Evolutionary conservation across 257 asterid species (phyloP).

Genomic region (Lithospermum erythrorhizon): DNA sequence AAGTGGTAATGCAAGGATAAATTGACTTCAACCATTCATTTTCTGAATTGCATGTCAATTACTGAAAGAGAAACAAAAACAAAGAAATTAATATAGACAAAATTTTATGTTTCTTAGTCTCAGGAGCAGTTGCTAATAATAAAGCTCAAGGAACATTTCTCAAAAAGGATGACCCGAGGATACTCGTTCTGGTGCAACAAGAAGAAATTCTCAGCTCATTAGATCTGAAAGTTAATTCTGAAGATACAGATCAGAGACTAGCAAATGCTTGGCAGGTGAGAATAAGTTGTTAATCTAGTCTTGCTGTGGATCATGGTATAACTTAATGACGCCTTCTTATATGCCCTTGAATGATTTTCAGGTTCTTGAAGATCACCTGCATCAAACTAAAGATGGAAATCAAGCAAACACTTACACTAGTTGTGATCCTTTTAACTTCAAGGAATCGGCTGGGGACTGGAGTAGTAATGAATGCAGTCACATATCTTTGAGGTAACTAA

Average conservation of each 20-base stretch:
- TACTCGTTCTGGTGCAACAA: constrained; percentile 73
- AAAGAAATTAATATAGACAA: constrained; percentile 1
- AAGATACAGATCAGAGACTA: constrained; percentile 65
- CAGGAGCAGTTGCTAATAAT: constrained; percentile 35
- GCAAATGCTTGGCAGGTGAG: constrained; percentile 85
- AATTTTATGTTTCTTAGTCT: constrained; percentile 6
- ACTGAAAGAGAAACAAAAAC: constrained; percentile 12
- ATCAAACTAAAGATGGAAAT: constrained; percentile 49
- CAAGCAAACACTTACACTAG: constrained; percentile 33
- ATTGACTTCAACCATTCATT: not conserved
- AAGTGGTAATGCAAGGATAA: constrained; percentile 20
- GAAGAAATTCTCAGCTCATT: constrained; percentile 83
- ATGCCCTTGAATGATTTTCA: constrained; percentile 6
- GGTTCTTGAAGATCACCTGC: constrained; percentile 57
- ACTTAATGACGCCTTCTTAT: too few relatives aligned
- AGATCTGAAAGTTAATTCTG: constrained; percentile 67
- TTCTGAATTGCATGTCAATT: not conserved
- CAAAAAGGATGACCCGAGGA: constrained; percentile 78
- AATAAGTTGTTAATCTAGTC: not conserved
- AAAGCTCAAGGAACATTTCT: constrained; percentile 57
- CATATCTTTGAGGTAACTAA: constrained; percentile 60
- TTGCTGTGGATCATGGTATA: not conserved
- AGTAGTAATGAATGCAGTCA: constrained; percentile 17
- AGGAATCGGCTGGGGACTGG: constrained; percentile 7
- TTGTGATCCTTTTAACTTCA: constrained; percentile 50